These are phyloP conservation scores for Emydomyces testavorans DNA, from an alignment of 2,329 filamentous ascomycete species.

Conservation along the genomic window DNA sequence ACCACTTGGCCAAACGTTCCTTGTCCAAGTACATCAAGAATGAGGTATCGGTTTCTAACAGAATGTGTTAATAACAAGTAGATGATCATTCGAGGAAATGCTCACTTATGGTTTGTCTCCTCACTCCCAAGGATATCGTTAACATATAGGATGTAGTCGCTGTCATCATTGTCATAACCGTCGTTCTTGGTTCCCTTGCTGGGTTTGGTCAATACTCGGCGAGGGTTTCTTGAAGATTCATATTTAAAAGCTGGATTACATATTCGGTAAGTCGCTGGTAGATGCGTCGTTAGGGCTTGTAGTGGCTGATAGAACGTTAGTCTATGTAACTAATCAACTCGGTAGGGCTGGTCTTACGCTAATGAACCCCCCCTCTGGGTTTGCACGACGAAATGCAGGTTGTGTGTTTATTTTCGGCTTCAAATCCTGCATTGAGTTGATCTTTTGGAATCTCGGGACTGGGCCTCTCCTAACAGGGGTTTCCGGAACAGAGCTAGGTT, in stretches of 20 bases:
- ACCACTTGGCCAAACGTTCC: constrained; percentile 98
- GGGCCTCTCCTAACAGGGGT: constrained; percentile 43
- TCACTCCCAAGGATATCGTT: constrained; percentile 97
- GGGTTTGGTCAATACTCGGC: constrained; percentile 89
- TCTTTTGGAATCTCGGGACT: constrained; percentile 77
- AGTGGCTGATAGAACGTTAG: constrained; percentile 54
- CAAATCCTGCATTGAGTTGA: constrained; percentile 61
- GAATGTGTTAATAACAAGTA: constrained; percentile 10
- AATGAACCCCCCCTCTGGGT: constrained; percentile 95
- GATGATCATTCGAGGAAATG: constrained; percentile 9
- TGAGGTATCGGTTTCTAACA: constrained; percentile 78
- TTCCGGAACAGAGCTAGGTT: constrained; percentile 19
- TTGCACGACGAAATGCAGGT: constrained; percentile 81
- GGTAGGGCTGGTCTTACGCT: constrained; percentile 49
- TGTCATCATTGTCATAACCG: constrained; percentile 97
- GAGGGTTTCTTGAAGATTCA: constrained; percentile 91
- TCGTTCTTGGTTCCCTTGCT: constrained; percentile 99
- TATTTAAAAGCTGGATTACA: constrained; percentile 98
- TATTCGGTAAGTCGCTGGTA: constrained; percentile 92
- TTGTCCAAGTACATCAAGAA: constrained; percentile 90
- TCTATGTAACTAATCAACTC: constrained; percentile 16
- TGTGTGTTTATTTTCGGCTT: constrained; percentile 74
- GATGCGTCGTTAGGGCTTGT: constrained; percentile 84
- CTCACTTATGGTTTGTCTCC: constrained; percentile 92
- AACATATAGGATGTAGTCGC: constrained; percentile 97